Evolutionary conservation across 2,329 filamentous ascomycete species (phyloP).

Genomic region (Penicillium sp.): DNA sequence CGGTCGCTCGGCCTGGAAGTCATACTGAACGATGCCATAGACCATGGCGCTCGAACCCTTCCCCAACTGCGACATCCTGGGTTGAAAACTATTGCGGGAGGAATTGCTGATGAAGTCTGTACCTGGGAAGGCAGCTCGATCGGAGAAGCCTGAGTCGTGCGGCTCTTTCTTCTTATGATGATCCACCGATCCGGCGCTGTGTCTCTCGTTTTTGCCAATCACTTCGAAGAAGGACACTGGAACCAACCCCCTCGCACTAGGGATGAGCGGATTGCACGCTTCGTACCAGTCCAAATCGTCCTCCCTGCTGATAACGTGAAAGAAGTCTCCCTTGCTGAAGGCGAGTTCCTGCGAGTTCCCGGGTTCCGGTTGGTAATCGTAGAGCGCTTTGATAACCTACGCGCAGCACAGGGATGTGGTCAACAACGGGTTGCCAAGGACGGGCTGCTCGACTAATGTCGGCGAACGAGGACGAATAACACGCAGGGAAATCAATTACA

Average conservation of each 20-base stretch:
- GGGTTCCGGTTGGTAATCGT: conserved; percentile 70
- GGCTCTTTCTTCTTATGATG: conserved; percentile 47
- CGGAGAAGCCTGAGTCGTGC: conserved; percentile 86
- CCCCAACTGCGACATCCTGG: no score
- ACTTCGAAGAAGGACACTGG: conserved; percentile 90
- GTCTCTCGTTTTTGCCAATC: conserved; percentile 81
- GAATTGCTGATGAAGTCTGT: no score
- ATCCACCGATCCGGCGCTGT: conserved; percentile 64
- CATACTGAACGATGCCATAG: conserved; percentile 93
- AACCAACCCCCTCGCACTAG: conserved; percentile 75
- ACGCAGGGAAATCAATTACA: no score
- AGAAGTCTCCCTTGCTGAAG: conserved; percentile 92
- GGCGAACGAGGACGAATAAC: no score
- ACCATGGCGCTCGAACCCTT: conserved; percentile 70
- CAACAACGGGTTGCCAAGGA: conserved; percentile 22
- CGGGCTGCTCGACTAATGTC: no score
- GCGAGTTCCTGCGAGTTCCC: conserved; percentile 63
- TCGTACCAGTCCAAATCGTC: conserved; percentile 96
- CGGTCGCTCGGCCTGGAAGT: conserved; percentile 88
- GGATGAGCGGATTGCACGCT: conserved; percentile 85
- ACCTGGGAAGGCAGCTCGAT: no score
- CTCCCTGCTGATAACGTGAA: conserved; percentile 93
- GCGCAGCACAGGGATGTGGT: conserved; percentile 13
- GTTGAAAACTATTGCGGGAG: no score
- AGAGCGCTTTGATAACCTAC: conserved; percentile 97